Evolutionary conservation across 1,284 basidiomycete genomes (phyloP).

Genomic region (Cronartium ribicola): DNA sequence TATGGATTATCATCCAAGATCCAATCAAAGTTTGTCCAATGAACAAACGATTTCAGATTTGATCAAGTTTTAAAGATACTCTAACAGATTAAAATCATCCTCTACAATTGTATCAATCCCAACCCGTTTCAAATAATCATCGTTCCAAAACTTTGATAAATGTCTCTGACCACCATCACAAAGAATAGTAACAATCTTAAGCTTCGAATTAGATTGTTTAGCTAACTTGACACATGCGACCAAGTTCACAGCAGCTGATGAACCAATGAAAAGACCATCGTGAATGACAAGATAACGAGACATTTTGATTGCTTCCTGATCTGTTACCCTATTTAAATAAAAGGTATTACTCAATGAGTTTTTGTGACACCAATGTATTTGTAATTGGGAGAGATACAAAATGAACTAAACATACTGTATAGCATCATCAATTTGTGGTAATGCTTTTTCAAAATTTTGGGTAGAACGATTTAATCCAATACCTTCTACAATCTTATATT

Average conservation of each 20-base stretch:
- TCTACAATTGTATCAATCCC: constrained; percentile 2
- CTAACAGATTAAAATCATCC: neutral
- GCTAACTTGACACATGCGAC: constrained; percentile 77
- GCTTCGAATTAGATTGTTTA: constrained; percentile 59
- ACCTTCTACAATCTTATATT: constrained; percentile 54
- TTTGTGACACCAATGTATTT: neutral
- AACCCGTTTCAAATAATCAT: constrained; percentile 1
- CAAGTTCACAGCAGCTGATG: constrained; percentile 91
- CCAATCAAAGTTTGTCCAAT: too few species aligned
- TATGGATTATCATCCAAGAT: too few species aligned
- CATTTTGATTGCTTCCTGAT: constrained; percentile 86
- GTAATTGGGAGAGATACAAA: neutral
- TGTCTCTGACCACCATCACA: constrained; percentile 29
- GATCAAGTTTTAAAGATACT: neutral
- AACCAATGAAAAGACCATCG: constrained; percentile 92
- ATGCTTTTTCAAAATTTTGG: constrained; percentile 73
- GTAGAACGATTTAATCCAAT: constrained; percentile 85
- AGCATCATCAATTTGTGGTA: constrained; percentile 77
- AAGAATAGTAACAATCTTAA: constrained; percentile 21
- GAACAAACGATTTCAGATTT: too few species aligned
- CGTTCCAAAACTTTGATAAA: constrained; percentile 36
- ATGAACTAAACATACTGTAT: constrained; percentile 62
- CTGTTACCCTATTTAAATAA: constrained; percentile 63
- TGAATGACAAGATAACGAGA: constrained; percentile 77
- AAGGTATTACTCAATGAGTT: constrained; percentile 19